phyloP scores from a whole-genome alignment of 2,329 filamentous ascomycete species.

The Sporothrix dimorphospora region DNA sequence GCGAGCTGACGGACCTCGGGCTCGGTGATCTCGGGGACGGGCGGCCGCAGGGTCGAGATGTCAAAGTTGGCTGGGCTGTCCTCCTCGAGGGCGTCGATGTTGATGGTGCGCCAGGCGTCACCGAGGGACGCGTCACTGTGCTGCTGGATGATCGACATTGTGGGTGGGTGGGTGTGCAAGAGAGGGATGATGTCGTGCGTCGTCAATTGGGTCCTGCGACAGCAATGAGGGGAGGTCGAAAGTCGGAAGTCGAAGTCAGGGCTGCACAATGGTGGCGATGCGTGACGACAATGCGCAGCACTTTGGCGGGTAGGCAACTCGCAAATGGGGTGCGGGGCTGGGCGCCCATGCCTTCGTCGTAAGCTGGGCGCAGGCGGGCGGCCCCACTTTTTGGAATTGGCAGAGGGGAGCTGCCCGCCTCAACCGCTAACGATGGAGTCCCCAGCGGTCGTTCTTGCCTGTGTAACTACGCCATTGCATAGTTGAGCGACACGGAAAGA shows the following conservation, averaged over 20 bases:
- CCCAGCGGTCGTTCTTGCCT: background rate
- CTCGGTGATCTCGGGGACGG: slow-evolving; percentile 73
- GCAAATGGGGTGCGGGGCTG: slow-evolving; percentile 23
- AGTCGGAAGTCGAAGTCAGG: background rate
- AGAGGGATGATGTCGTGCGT: background rate
- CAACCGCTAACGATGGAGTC: background rate
- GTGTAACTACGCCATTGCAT: background rate
- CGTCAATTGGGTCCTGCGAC: background rate
- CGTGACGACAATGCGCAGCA: slow-evolving; percentile 17
- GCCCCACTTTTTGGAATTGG: slow-evolving; percentile 23
- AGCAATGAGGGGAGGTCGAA: background rate
- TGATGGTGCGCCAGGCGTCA: slow-evolving; percentile 83
- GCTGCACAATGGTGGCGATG: background rate
- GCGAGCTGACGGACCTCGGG: slow-evolving; percentile 77
- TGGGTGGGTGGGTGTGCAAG: slow-evolving; percentile 15
- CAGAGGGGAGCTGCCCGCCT: background rate
- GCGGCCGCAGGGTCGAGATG: slow-evolving; percentile 77
- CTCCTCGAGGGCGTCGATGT: slow-evolving; percentile 88
- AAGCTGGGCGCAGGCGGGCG: slow-evolving; percentile 7
- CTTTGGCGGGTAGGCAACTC: slow-evolving; percentile 19
- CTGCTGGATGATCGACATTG: slow-evolving; percentile 70
- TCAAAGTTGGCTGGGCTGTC: slow-evolving; percentile 93
- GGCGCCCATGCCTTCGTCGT: background rate
- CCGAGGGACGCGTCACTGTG: slow-evolving; percentile 62
- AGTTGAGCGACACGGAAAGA: background rate